Base-by-base conservation (phyloP, 345 rosid genomes). In the Euphorbia pulcherrima region DNA sequence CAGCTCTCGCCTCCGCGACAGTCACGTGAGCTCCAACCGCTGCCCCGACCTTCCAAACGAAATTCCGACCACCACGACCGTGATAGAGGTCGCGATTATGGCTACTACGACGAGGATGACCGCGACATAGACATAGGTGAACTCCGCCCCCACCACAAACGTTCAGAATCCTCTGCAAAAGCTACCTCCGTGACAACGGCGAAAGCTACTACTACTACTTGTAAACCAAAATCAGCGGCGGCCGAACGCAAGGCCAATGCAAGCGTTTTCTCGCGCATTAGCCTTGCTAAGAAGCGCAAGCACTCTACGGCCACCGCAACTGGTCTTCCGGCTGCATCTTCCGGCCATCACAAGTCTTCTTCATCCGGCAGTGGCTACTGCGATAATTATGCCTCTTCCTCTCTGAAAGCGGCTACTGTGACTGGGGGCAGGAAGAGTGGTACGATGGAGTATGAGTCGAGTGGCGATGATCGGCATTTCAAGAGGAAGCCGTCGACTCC, bases 231-330 rank as follows among this genome's bases (percentile, higher is more conserved):
- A 2, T 77, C 77, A 1, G 79, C 81, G 0, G 77, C 84, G 1
- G 66, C 70, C 2, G 88, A 81, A 0, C 75, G 81, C 26, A 84
- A 82, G 73, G 75, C 70, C 0, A 93, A 93, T 73, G 70, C 80
- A 0, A 93, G 96, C 10, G 98, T 93, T n/a, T 90, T 93, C 85
- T 90, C 96, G 54, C 90, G 96, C 72, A 90, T 93, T 50, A 86
- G 98, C 77, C 37, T 83, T 1, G 57, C 72, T 30, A 85, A 87
- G 80, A 93, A 86, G 75, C 84, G 89, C 28, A 81, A 88, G 79
- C 55, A 77, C 6, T 79, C 77, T 41, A 51, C 73, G 12, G 72
- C 73, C 9, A 21, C 44, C 0, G 65, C 37, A 14, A 71, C 48
- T 6, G 57, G 67, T 2, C 37, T 35, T 1, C 68, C 57, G 27